phyloP scores from a whole-genome alignment of 192 early-diverging fungal species.

The Oehlia diaphana region DNA sequence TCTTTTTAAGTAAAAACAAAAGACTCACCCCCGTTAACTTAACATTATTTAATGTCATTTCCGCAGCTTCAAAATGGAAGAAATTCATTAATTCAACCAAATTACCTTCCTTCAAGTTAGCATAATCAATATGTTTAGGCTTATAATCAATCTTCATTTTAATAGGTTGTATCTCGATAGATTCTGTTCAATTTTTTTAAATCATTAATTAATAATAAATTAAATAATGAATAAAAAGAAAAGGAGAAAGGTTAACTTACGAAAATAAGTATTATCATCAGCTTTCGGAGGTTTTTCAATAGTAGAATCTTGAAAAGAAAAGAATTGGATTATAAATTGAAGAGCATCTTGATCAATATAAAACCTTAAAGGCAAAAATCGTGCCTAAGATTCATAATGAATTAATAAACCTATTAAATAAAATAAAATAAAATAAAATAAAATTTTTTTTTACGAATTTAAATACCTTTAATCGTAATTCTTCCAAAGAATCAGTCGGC shows the following conservation, averaged over 20 bases:
- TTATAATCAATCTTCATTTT: conserved; percentile 94
- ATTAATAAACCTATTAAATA: neutral
- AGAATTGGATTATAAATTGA: conserved; percentile 78
- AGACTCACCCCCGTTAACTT: conserved; percentile 63
- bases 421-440: neutral
- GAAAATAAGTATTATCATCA: conserved; percentile 44
- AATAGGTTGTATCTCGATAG: conserved; percentile 72
- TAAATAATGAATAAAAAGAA: neutral
- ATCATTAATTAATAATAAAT: neutral
- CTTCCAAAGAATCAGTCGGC: conserved; percentile 50
- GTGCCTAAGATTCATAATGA: conserved; percentile 49
- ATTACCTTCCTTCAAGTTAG: conserved; percentile 70
- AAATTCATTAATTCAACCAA: conserved; percentile 88
- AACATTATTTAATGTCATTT: conserved; percentile 80
- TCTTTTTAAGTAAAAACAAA: neutral
- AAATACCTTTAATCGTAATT: conserved; percentile 58
- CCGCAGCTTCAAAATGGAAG: conserved; percentile 88
- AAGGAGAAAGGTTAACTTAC: conserved; percentile 40
- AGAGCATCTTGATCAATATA: conserved; percentile 95
- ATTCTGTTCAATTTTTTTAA: conserved; percentile 39
- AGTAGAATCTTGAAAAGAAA: conserved; percentile 35
- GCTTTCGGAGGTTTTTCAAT: neutral
- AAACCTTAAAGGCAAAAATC: conserved; percentile 77
- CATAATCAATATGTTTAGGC: conserved; percentile 86
- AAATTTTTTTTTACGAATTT: neutral